Percentiles rank a stretch among this genome's conserved stretches.
These are phyloP conservation scores for Bipolaris bicolor DNA, from an alignment of 2,329 filamentous ascomycete species.

Conservation along the genomic window DNA sequence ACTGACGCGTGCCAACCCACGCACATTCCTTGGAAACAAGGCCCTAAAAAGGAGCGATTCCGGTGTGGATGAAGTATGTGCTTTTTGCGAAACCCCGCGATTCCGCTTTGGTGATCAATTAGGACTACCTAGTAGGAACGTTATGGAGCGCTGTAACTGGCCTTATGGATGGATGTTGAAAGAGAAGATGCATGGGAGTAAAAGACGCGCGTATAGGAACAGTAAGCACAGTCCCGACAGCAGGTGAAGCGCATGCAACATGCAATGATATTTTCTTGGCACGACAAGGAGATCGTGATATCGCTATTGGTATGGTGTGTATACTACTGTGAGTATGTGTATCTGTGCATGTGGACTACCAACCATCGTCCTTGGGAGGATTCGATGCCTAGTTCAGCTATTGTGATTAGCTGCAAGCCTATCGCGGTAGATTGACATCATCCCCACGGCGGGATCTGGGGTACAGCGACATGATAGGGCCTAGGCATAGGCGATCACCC, in stretches of 20 bases:
- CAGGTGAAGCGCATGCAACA: not conserved
- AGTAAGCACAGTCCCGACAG: not conserved
- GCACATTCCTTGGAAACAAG: not conserved
- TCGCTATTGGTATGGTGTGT: no score
- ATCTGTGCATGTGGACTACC: not conserved
- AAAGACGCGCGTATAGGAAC: not conserved
- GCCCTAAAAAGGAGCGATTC: not conserved
- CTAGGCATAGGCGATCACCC: not conserved
- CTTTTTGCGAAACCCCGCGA: not conserved
- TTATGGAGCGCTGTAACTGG: not conserved
- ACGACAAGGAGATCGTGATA: not conserved
- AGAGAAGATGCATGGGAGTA: not conserved
- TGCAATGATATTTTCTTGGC: not conserved
- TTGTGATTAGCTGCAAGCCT: conserved; percentile 1
- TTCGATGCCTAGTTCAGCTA: not conserved
- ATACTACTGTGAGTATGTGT: not conserved
- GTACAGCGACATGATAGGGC: not conserved
- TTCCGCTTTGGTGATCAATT: not conserved
- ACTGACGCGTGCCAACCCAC: not conserved
- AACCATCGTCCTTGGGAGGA: not conserved
- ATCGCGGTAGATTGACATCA: conserved; percentile 8
- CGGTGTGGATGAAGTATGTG: not conserved
- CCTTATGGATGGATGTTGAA: not conserved
- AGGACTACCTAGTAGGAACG: not conserved
- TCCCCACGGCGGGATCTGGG: conserved; percentile 1